phyloP scores from a whole-genome alignment of 2,329 filamentous ascomycete genomes.

The Colletotrichum ledebouriae region DNA sequence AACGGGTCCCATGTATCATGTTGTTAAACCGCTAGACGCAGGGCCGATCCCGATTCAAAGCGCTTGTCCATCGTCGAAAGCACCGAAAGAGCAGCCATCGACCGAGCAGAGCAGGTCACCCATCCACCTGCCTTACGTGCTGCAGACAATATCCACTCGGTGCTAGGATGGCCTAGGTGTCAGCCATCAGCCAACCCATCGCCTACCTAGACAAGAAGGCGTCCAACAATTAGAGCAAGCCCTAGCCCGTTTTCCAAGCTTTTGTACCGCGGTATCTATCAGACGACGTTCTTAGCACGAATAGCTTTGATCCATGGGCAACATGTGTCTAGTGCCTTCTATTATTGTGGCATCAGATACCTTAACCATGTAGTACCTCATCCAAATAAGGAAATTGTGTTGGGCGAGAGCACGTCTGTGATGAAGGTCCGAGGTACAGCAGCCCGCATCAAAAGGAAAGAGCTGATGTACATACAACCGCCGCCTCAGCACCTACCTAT shows the following conservation, averaged over 20 bases:
- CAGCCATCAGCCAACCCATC: conserved; percentile 13
- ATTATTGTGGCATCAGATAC: not conserved
- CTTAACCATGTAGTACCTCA: no score
- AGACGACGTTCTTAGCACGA: conserved; percentile 16
- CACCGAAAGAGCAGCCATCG: conserved; percentile 3
- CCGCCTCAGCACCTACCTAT: not conserved
- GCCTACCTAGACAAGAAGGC: conserved; percentile 22
- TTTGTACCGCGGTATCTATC: conserved; percentile 7
- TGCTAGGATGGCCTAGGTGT: conserved; percentile 14
- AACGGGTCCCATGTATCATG: conserved; percentile 28
- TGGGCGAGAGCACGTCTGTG: not conserved
- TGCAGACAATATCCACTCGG: conserved; percentile 21
- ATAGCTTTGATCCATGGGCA: conserved; percentile 9
- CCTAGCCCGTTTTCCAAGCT: conserved; percentile 30
- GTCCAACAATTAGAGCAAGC: conserved; percentile 29
- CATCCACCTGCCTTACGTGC: conserved; percentile 14
- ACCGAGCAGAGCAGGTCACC: conserved; percentile 24
- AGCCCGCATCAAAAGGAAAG: conserved; percentile 12
- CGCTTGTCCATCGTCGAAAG: conserved; percentile 14
- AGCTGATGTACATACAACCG: not conserved
- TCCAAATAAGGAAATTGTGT: not conserved
- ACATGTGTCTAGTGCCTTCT: not conserved
- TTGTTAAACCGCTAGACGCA: conserved; percentile 35
- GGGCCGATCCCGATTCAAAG: conserved; percentile 40
- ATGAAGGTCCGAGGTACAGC: not conserved